Conservation (phyloP, 805 yeast genomes). For the Saturnispora kantuleensis region DNA sequence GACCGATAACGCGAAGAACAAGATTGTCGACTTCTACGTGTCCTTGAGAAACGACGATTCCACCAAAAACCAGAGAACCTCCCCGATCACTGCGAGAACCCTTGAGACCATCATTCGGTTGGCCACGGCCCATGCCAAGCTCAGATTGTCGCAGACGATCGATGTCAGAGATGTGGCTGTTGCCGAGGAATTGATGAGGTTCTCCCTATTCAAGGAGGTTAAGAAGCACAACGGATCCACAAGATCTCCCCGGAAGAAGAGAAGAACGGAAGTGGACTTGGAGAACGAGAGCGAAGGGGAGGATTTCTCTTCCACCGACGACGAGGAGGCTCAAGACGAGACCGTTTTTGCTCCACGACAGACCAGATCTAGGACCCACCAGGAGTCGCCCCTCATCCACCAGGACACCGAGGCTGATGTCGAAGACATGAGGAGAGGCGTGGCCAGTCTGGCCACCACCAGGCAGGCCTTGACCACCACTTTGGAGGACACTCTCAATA, state of each 20-base stretch:
- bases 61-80: conserved; percentile 58
- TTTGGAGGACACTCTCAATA: not conserved
- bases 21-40: conserved; percentile 73
- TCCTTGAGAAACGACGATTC: conserved; percentile 68
- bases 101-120: conserved; percentile 90
- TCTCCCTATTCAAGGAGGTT: conserved; percentile 70
- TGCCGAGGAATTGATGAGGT: conserved; percentile 79
- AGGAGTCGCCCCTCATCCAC: not conserved
- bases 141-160: conserved; percentile 70
- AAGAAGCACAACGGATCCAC: conserved; percentile 25
- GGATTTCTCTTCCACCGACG: conserved; percentile 14
- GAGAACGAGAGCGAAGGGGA: conserved; percentile 8
- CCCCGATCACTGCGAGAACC: conserved; percentile 98
- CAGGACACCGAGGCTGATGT: conserved; percentile 18
- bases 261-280: conserved; percentile 14
- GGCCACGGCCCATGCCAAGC: conserved; percentile 93
- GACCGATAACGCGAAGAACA: conserved; percentile 65
- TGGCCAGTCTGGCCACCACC: conserved; percentile 15
- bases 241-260: conserved; percentile 30
- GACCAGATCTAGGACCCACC: conserved; percentile 10
- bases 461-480: conserved; percentile 1
- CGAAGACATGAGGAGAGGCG: conserved; percentile 18
- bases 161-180: conserved; percentile 71
- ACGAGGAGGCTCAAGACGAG: conserved; percentile 11
- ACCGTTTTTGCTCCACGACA: conserved; percentile 7